A percentile compares a stretch with the other conserved stretches of the same genome.
Evolutionary conservation across 441 rosid genomes (phyloP).

Genomic region (Croton setiger): DNA sequence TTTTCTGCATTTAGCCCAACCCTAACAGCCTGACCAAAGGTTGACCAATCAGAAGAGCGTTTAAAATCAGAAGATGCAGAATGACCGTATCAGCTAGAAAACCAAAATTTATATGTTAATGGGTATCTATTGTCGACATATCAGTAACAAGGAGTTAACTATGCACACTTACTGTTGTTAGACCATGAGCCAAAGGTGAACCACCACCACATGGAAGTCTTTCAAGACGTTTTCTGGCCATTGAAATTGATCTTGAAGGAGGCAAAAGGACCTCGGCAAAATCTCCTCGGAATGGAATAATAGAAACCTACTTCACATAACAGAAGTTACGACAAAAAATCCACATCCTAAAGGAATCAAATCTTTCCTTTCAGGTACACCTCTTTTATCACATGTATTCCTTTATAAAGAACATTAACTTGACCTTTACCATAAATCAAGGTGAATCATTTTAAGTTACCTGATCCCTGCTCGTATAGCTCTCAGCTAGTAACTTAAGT

Average conservation of each 20-base stretch:
- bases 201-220: constrained; percentile 99
- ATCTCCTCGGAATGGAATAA: constrained; percentile 97
- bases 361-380: no score
- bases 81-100: neutral
- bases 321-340: neutral
- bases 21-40: constrained; percentile 64
- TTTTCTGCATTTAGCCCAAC: constrained; percentile 98
- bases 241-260: constrained; percentile 94
- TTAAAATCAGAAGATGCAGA: neutral
- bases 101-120: neutral
- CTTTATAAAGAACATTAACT: neutral
- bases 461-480: constrained; percentile 99
- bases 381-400: neutral
- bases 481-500: constrained; percentile 91
- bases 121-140: neutral
- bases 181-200: constrained; percentile 98
- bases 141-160: neutral
- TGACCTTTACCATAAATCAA: neutral
- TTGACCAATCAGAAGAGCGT: neutral
- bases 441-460: constrained; percentile 29
- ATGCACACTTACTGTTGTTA: constrained; percentile 68
- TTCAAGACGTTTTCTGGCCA: constrained; percentile 99
- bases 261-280: constrained; percentile 94
- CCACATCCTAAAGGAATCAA: neutral
- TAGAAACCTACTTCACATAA: constrained; percentile 67